Evolutionary conservation across 345 rosid species (phyloP), one percentile per base, ranked within the genome.

Genomic region (Lepidium sativum): DNA sequence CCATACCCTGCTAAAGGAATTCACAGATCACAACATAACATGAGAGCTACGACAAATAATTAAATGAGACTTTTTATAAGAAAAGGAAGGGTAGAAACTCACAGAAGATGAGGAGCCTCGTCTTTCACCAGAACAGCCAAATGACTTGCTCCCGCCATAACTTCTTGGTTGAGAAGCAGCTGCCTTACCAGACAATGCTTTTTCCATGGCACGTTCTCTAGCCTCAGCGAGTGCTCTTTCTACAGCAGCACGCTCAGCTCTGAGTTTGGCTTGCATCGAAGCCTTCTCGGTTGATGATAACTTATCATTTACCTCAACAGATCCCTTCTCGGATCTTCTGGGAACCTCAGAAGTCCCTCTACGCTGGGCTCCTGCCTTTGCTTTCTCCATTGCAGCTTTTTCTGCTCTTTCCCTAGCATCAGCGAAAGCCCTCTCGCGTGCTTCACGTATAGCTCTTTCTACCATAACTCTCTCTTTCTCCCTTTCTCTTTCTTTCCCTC

Each of bases 141-240:
- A 72, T 51, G 65, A 75, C 68, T 81, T 83, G 54, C 81, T 87
- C 45, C 80, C 68, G 32, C 80, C 68, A 63, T 79, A 79, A 38
- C 71, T 69, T 73, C 75, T 87, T 63, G 78, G 50, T 56, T 78
- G 71, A 50, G 65, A 51, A 70, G 86, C 42, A 71, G 79, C 71
- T 39, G 69, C 40, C 60, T 80, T 85, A 64, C 80, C 82, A 5
- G 89, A 84, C 83, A 85, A 49, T 41, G 95, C 95, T 76, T 79
- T 92, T 74, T 92, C 98, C 14, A 92, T 54, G 55, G 92, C 92
- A 56, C 98, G 96, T 69, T 75, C 87, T 67, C 98, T 81, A 45
- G 96, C 98, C 80, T 92, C 98, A 37, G 87, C 81, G 61, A 90
- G 88, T 55, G 88, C 98, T 81, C 96, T 78, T 75, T 91, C 96